Base-by-base conservation (phyloP, 177 flowering plant genomes). In the Telopea speciosissima region DNA sequence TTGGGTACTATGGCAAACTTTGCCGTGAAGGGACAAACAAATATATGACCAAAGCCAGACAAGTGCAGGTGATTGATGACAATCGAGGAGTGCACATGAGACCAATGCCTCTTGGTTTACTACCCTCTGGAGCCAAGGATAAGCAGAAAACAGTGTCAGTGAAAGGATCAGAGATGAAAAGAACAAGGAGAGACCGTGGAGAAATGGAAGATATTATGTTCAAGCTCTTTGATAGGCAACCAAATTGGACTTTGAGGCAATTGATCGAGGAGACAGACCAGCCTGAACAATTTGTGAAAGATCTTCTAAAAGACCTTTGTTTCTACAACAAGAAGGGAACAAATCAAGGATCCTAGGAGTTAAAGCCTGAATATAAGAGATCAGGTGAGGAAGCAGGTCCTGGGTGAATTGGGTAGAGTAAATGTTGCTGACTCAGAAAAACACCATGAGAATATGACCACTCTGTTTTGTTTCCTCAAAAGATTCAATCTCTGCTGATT, bases 261-360 rank as follows among this genome's bases (percentile, higher is more conserved):
- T 77, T 90, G 72, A 72, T 87, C 71, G 83, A 82, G 36, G 85
- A 85, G 76, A 90, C 95, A 0, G 89, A 90, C 74, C 95, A 88
- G 78, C 95, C 95, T 70, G 95, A 93, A 97, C 97, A 88, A 93
- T 93, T 89, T 69, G 73, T 93, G 75, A 93, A 91, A 78, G 96
- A 93, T 44, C 74, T 91, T 67, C 90, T 93, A 8, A 91, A 87
- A 69, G 88, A 86, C 36, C 90, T 93, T 1, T 91, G 97, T 67
- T 67, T 85, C 62, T 93, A 93, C 89, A 93, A 93, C 81, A 88
- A 90, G 84, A 89, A 86, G 77, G 98, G 98, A 76, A 68, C 86
- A 61, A 83, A 90, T 71, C 97, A 93, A 78, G 98, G 98, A 54
- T 76, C 92, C 3, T 91, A 93, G 49, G 93, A 91, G 80, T 87